Evolutionary conservation across 192 early-diverging fungal genomes (phyloP).

Genomic region (Gonapodya prolifera): DNA sequence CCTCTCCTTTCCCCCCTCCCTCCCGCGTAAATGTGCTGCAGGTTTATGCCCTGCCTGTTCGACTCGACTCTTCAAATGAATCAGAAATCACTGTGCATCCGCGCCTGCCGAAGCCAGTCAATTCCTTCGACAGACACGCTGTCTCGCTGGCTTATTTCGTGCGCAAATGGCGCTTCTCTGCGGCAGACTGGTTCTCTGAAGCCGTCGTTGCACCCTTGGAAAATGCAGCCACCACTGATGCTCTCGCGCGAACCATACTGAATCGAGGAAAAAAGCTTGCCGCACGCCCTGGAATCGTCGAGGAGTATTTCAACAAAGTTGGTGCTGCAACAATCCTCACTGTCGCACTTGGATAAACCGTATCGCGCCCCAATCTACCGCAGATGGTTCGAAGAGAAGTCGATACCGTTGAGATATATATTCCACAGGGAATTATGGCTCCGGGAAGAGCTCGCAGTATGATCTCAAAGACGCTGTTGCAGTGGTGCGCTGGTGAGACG

Average conservation of each 20-base stretch:
- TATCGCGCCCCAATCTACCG: neutral
- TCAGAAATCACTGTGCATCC: neutral
- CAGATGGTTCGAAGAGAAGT: neutral
- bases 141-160: neutral
- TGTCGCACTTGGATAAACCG: neutral
- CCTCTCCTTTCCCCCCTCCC: neutral
- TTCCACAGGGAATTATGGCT: neutral
- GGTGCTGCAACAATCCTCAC: neutral
- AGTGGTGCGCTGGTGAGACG: neutral
- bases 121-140: neutral
- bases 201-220: too few species aligned
- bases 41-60: neutral
- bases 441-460: neutral
- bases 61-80: neutral
- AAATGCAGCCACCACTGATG: too few species aligned
- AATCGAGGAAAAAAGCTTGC: neutral
- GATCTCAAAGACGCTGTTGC: neutral
- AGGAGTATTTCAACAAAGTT: neutral
- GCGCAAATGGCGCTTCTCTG: neutral
- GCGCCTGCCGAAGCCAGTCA: neutral
- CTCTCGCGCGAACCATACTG: too few species aligned
- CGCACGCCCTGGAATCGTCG: neutral
- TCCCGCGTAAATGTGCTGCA: neutral
- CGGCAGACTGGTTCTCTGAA: neutral
- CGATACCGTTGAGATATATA: neutral